Evolutionary conservation across 2,329 filamentous ascomycete species (phyloP).

Genomic region (Penicillium sclerotiorum): DNA sequence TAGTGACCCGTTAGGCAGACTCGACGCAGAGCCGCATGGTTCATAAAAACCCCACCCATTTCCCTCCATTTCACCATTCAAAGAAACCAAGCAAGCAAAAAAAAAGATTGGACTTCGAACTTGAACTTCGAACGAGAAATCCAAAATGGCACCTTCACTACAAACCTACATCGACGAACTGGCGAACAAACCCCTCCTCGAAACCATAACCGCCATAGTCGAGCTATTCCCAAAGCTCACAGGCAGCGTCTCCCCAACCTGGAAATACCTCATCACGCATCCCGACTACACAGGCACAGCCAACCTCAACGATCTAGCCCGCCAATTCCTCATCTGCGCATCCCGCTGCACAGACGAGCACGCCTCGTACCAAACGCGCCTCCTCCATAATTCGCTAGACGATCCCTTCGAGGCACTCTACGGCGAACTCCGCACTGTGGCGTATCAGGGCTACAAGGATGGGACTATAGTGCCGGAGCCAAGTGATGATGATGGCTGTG

Average conservation of each 20-base stretch:
- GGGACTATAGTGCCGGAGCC: conserved; percentile 10
- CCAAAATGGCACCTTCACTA: conserved; percentile 6
- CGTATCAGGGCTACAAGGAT: background rate
- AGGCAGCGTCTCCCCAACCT: conserved; percentile 11
- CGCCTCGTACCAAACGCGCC: conserved; percentile 19
- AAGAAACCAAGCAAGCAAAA: too few species aligned
- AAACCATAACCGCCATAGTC: conserved; percentile 14
- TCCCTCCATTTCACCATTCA: background rate
- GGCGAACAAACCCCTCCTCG: conserved; percentile 6
- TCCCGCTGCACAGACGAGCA: conserved; percentile 16
- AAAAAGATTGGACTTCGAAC: too few species aligned
- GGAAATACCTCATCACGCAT: conserved; percentile 15
- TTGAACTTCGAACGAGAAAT: background rate
- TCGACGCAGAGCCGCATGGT: background rate
- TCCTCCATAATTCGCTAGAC: conserved; percentile 19
- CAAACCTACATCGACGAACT: conserved; percentile 17
- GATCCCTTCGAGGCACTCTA: conserved; percentile 18
- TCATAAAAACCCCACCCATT: background rate
- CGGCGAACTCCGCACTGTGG: background rate
- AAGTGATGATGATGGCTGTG: conserved; percentile 8
- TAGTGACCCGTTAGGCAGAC: too few species aligned
- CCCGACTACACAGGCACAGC: conserved; percentile 15
- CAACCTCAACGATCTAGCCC: conserved; percentile 19
- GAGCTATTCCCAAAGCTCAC: conserved; percentile 17
- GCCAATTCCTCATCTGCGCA: conserved; percentile 13